Evolutionary conservation across 2,329 filamentous ascomycete species (phyloP), one percentile per base, ranked within the genome.

Genomic region (Knufia petricola): DNA sequence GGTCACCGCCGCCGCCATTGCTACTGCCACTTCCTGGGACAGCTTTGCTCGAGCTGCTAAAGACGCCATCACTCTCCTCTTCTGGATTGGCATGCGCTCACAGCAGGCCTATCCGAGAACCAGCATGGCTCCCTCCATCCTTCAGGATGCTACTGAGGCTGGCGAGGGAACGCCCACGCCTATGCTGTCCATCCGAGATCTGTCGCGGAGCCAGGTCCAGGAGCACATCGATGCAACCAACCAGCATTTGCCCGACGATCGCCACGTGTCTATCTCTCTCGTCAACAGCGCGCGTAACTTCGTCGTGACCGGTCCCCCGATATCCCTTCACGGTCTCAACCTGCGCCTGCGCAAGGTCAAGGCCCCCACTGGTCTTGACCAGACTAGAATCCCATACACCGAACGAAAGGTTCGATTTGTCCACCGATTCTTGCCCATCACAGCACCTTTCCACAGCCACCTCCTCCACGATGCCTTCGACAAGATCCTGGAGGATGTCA

Each of bases 141-240:
- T 98, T 47, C 87, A 90, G 64, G 92, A 98, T 68, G 95, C 92
- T 1, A 77, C 87, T 57, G 90, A 95, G 64, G 83, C 92, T 65
- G 90, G 92, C 46, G 92, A 98, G 70, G 94, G 94, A n/a, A 78
- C 77, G 4, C 92, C 94, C 1, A 96, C 92, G 1, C 94, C 92
- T 36, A 98, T 98, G 92, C 73, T 98, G 57, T 96, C 92, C 61
- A 94, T 98, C 57, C 87, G 92, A 43, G 92, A 98, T 63, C 79
- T 98, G 23, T 84, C 90, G 0, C 80, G 85, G 61, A 78, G 82
- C 37, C 85, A 94, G 58, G 87, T 98, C 10, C 89, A 98, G 69
- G 88, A 90, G 67, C 90, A 96, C 69, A 94, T 98, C 58, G 85
- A 96, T 69, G 85, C 85, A 12, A 98, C 92, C 56, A 98, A 98